These are phyloP conservation scores for Rhodotorula sp. DNA, from an alignment of 1,284 basidiomycete species.

Conservation along the genomic window DNA sequence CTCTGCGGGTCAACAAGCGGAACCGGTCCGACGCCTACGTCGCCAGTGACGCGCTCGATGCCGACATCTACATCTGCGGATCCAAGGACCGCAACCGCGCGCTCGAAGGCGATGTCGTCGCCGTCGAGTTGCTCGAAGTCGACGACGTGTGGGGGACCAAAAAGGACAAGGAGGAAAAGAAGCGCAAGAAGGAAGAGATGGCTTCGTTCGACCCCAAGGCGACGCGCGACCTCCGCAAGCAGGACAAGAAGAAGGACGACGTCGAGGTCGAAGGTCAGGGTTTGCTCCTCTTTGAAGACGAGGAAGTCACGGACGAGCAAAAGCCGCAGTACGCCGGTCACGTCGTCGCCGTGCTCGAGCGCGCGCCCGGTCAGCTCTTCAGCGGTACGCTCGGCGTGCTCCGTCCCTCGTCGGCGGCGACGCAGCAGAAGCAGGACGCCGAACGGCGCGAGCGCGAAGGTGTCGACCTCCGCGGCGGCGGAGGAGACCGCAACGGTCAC, in stretches of 20 bases:
- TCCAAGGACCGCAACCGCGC: slow-evolving; percentile 99
- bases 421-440: slow-evolving; percentile 99
- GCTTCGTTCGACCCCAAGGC: slow-evolving; percentile 80
- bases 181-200: slow-evolving; percentile 99
- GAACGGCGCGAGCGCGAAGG: slow-evolving; percentile 95
- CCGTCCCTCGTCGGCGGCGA: slow-evolving; percentile 94
- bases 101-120: slow-evolving; percentile 97
- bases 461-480: slow-evolving; percentile 57
- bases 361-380: slow-evolving; percentile 98
- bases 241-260: slow-evolving; percentile 99
- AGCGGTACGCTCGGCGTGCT: slow-evolving; percentile 94
- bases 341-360: slow-evolving; percentile 65
- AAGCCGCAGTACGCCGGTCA: slow-evolving; percentile 72
- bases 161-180: slow-evolving; percentile 99
- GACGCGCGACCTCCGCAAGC: slow-evolving; percentile 63
- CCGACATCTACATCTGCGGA: slow-evolving; percentile 78
- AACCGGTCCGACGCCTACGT: slow-evolving; percentile 93
- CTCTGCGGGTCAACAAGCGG: slow-evolving; percentile 96
- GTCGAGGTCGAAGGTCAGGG: slow-evolving; percentile 99
- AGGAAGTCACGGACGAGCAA: slow-evolving; percentile 93
- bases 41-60: slow-evolving; percentile 96
- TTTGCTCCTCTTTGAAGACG: slow-evolving; percentile 92
- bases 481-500: slow-evolving; percentile 8
- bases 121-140: slow-evolving; percentile 95
- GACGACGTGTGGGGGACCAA: slow-evolving; percentile 99